Percentiles rank a stretch among this genome's conserved stretches.
phyloP scores from a whole-genome alignment of 306 rosid species.

The Dryas alaskensis region DNA sequence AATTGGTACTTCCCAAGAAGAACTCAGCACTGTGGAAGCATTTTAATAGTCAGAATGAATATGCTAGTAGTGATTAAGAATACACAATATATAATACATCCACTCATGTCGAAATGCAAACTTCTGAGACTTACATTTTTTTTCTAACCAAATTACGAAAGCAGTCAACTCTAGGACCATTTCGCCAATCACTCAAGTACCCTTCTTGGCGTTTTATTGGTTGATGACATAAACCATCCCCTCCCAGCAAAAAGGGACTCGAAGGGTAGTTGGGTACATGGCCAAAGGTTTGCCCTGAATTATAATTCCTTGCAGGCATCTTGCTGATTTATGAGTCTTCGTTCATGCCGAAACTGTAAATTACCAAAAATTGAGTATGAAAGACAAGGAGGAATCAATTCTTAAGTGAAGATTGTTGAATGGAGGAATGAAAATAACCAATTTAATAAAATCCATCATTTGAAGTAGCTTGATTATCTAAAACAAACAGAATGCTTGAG shows the following conservation, averaged over 20 bases:
- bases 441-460: neutral
- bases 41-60: slow-evolving; percentile 20
- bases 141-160: slow-evolving; percentile 10
- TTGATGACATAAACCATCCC: slow-evolving; percentile 16
- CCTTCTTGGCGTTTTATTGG: slow-evolving; percentile 1
- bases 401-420: neutral
- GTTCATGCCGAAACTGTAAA: slow-evolving; percentile 19
- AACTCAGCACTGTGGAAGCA: slow-evolving; percentile 15
- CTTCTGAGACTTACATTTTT: slow-evolving; percentile 33
- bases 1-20: neutral
- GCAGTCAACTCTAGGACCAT: slow-evolving; percentile 1
- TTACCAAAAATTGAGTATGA: neutral
- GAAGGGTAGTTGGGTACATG: slow-evolving; percentile 7
- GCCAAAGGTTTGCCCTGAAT: neutral
- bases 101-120: neutral
- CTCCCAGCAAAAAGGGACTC: slow-evolving; percentile 1
- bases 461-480: neutral
- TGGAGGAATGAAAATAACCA: neutral
- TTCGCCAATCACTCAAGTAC: slow-evolving; percentile 29
- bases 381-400: neutral
- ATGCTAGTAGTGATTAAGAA: neutral
- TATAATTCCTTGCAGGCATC: slow-evolving; percentile 18
- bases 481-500: neutral
- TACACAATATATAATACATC: neutral
- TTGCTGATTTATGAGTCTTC: neutral